These are phyloP conservation scores for Trifolium fragiferum DNA, from an alignment of 306 rosid species.

Conservation along the genomic window DNA sequence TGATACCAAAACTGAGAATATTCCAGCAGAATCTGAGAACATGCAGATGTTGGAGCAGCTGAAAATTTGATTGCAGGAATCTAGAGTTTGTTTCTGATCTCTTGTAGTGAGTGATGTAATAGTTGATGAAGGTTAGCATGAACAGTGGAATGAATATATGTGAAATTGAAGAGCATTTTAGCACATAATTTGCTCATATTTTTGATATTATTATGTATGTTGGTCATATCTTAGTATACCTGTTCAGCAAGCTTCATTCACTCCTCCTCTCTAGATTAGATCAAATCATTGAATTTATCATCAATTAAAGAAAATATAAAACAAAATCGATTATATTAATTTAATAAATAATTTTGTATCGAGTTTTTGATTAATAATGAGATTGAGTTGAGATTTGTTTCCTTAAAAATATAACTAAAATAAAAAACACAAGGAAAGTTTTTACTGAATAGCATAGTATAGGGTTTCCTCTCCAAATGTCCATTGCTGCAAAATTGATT, in stretches of 20 bases:
- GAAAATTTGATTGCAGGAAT: constrained; percentile 70
- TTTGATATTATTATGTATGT: constrained; percentile 39
- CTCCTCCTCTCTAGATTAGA: neutral
- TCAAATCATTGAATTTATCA: too few species aligned
- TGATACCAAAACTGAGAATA: constrained; percentile 43
- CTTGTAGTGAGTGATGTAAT: constrained; percentile 58
- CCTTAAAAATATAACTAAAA: too few species aligned
- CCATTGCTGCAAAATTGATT: too few species aligned
- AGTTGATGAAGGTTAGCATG: constrained; percentile 74
- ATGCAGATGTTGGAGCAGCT: constrained; percentile 67
- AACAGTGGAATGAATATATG: constrained; percentile 49
- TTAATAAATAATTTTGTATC: too few species aligned
- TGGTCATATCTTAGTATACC: constrained; percentile 31
- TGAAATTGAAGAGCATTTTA: constrained; percentile 54
- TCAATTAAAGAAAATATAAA: too few species aligned
- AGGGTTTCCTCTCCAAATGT: too few species aligned
- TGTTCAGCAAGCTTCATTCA: neutral
- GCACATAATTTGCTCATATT: constrained; percentile 44
- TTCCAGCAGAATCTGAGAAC: constrained; percentile 44
- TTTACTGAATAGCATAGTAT: too few species aligned
- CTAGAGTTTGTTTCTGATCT: constrained; percentile 54
- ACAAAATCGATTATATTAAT: too few species aligned
- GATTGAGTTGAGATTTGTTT: too few species aligned
- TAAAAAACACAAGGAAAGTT: too few species aligned
- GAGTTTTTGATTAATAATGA: too few species aligned